Conservation (phyloP, 208 protist genomes). For the Leishmania amazonensis region DNA sequence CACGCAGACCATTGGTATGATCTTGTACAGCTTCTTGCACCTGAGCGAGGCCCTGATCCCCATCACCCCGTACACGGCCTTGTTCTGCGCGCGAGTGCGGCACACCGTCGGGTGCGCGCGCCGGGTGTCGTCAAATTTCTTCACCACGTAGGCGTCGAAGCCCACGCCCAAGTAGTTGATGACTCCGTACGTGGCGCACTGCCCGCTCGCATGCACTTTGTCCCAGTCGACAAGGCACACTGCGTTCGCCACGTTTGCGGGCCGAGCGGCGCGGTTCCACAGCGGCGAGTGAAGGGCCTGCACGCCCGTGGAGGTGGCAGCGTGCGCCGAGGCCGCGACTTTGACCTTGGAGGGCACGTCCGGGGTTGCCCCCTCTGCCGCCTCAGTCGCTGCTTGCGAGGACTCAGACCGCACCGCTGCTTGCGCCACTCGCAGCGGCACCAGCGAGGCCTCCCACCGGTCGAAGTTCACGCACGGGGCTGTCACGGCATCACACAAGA, state of each 20-base stretch:
- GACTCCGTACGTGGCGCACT: slow-evolving; percentile 40
- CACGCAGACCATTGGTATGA: slow-evolving; percentile 63
- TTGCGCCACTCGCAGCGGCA: slow-evolving; percentile 58
- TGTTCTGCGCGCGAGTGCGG: slow-evolving; percentile 67
- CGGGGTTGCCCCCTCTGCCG: background rate
- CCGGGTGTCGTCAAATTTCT: slow-evolving; percentile 61
- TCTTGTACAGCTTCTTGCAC: slow-evolving; percentile 48
- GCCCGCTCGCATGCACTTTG: slow-evolving; percentile 19
- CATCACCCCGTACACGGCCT: slow-evolving; percentile 73
- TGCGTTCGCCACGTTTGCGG: slow-evolving; percentile 24
- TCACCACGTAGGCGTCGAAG: slow-evolving; percentile 78
- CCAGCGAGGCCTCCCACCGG: slow-evolving; percentile 65
- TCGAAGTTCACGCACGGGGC: slow-evolving; percentile 75
- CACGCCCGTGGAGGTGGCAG: background rate
- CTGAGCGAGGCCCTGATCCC: slow-evolving; percentile 44
- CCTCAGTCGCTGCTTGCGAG: background rate
- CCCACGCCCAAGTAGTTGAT: slow-evolving; percentile 89
- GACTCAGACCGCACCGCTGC: slow-evolving; percentile 18
- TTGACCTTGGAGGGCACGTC: background rate
- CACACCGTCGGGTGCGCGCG: slow-evolving; percentile 56
- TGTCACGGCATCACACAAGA: slow-evolving; percentile 37
- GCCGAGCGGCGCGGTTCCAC: slow-evolving; percentile 3
- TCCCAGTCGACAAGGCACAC: slow-evolving; percentile 62
- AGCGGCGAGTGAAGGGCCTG: background rate
- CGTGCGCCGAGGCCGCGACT: background rate